Evolutionary conservation across 805 yeast genomes (phyloP).

Genomic region (Saccharomycopsis sp.): DNA sequence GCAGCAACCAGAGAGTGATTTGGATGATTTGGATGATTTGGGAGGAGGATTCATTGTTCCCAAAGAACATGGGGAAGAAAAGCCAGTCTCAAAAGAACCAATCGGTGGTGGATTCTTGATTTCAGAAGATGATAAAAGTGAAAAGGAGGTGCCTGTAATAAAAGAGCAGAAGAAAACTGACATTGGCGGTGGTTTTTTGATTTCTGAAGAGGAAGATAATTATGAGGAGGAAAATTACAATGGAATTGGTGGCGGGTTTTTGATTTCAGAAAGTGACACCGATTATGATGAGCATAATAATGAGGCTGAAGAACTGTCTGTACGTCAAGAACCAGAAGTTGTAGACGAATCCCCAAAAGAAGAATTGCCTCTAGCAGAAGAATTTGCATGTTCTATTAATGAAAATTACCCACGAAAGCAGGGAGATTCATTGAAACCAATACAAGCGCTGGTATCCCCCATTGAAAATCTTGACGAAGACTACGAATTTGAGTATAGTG

Average conservation of each 20-base stretch:
- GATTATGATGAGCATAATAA: neutral
- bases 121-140: conserved; percentile 6
- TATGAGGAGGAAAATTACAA: conserved; percentile 4
- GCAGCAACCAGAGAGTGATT: neutral
- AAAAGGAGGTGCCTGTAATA: neutral
- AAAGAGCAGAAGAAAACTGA: no score
- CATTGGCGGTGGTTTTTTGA: conserved; percentile 8
- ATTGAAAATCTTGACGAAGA: conserved; percentile 2
- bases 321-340: neutral
- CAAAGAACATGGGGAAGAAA: conserved; percentile 2
- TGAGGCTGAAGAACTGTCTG: neutral
- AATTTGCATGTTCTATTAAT: neutral
- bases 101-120: conserved; percentile 21
- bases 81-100: neutral
- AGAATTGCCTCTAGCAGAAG: conserved; percentile 3
- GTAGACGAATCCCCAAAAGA: conserved; percentile 14
- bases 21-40: conserved; percentile 10
- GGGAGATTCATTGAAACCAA: neutral
- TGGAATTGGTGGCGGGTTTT: conserved; percentile 5
- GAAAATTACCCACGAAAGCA: neutral
- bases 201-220: conserved; percentile 7
- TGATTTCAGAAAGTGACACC: neutral
- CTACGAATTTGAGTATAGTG: conserved; percentile 36
- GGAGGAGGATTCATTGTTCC: conserved; percentile 20
- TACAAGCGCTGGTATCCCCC: neutral